These are phyloP conservation scores for Chlamydomonas sphaeroides DNA, from an alignment of 139 green algal genomes.

Conservation along the genomic window DNA sequence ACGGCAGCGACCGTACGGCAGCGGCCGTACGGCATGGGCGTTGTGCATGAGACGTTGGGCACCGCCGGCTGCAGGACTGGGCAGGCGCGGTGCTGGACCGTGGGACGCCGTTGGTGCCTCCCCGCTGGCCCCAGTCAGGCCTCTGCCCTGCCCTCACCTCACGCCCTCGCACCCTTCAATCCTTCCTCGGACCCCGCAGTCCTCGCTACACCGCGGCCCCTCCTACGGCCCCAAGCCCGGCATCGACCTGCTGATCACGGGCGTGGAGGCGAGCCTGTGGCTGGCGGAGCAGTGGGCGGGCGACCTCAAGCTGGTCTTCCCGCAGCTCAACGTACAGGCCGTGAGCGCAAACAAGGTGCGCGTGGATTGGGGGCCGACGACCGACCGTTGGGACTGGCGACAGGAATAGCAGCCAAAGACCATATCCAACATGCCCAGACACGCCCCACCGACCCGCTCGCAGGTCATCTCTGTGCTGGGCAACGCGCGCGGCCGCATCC, in stretches of 20 bases:
- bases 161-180: not conserved
- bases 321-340: slow-evolving; percentile 23
- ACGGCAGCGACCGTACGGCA: too few relatives aligned
- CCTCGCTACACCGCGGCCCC: not conserved
- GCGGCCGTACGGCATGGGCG: too few relatives aligned
- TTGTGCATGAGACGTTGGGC: too few relatives aligned
- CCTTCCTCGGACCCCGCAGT: too few relatives aligned
- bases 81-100: too few relatives aligned
- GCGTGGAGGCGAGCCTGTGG: slow-evolving; percentile 37
- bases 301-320: slow-evolving; percentile 42
- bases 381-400: too few relatives aligned
- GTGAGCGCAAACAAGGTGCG: slow-evolving; percentile 38
- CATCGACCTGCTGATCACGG: slow-evolving; percentile 29
- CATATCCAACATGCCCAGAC: too few relatives aligned
- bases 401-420: too few relatives aligned
- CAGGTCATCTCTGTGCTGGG: slow-evolving; percentile 20
- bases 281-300: slow-evolving; percentile 33
- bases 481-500: slow-evolving; percentile 28
- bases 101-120: too few relatives aligned
- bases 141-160: not conserved
- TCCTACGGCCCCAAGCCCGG: not conserved
- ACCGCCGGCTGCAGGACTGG: too few relatives aligned
- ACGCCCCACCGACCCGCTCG: too few relatives aligned
- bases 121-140: too few relatives aligned
- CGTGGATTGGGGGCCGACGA: not conserved